phyloP scores from a whole-genome alignment of 2,329 filamentous ascomycete species.

The Sporothrix humicola region DNA sequence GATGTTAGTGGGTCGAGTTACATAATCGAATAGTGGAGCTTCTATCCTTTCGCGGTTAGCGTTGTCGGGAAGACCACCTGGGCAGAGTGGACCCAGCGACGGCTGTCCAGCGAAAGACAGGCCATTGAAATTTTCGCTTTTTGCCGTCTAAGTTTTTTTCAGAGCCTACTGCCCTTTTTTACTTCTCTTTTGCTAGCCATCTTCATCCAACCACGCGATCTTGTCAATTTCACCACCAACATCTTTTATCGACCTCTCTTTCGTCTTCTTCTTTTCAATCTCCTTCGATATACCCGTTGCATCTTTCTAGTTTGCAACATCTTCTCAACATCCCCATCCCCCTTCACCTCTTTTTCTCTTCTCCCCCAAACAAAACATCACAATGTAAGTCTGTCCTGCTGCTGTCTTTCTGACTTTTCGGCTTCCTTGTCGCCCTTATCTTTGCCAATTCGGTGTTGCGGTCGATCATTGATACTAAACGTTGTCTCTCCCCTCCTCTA shows the following conservation, averaged over 20 bases:
- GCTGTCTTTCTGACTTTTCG: not conserved
- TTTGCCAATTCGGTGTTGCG: too few relatives aligned
- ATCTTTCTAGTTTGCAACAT: not conserved
- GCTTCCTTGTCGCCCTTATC: not conserved
- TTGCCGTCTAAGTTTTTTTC: constrained; percentile 19
- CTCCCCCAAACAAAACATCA: constrained; percentile 12
- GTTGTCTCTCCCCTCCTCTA: constrained; percentile 32
- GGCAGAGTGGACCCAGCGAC: too few relatives aligned
- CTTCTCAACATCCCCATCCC: not conserved
- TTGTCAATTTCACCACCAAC: not conserved
- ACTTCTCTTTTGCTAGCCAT: not conserved
- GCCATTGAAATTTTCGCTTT: constrained; percentile 27
- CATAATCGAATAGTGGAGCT: not conserved
- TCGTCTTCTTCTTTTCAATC: not conserved
- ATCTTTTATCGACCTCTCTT: not conserved
- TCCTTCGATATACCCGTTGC: constrained; percentile 19
- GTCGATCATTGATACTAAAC: not conserved
- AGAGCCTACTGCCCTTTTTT: constrained; percentile 8
- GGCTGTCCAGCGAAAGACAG: not conserved
- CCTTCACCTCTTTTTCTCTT: not conserved
- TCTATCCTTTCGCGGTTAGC: not conserved
- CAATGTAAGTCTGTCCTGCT: constrained; percentile 20
- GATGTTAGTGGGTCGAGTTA: not conserved
- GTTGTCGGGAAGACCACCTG: not conserved
- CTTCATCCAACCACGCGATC: constrained; percentile 20